These are phyloP conservation scores for Pittosporum tobira DNA, from an alignment of 129 eudicot species.

Conservation along the genomic window DNA sequence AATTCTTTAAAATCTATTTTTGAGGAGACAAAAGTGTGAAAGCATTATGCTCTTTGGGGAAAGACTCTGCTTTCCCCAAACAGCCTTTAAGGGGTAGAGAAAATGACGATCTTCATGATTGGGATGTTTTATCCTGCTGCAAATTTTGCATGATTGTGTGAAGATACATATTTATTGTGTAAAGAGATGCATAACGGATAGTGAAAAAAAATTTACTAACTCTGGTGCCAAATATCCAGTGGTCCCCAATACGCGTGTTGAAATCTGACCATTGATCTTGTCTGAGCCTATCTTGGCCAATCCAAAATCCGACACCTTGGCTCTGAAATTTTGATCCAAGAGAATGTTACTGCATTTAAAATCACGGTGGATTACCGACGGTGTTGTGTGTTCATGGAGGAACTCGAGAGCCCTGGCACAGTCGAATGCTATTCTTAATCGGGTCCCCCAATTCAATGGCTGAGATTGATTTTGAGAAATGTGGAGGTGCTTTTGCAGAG, in stretches of 20 bases:
- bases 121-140: conserved; percentile 4
- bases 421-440: conserved; percentile 78
- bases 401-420: conserved; percentile 91
- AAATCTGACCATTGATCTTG: conserved; percentile 72
- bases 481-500: conserved; percentile 66
- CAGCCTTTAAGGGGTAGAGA: conserved; percentile 2
- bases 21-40: too few relatives aligned
- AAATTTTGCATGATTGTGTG: neutral
- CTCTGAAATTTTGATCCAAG: conserved; percentile 58
- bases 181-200: conserved; percentile 6
- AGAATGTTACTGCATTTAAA: conserved; percentile 67
- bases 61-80: neutral
- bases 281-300: conserved; percentile 88
- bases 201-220: conserved; percentile 47
- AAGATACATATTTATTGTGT: neutral
- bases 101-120: neutral
- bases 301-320: conserved; percentile 84
- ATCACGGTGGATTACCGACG: conserved; percentile 87
- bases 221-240: conserved; percentile 97
- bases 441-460: conserved; percentile 56
- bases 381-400: conserved; percentile 74
- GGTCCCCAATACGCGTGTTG: conserved; percentile 88
- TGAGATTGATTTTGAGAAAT: conserved; percentile 19
- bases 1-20: too few relatives aligned
- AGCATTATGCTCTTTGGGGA: neutral